Base-by-base conservation (phyloP, 1,284 basidiomycete species). In the Marasmius sp. region DNA sequence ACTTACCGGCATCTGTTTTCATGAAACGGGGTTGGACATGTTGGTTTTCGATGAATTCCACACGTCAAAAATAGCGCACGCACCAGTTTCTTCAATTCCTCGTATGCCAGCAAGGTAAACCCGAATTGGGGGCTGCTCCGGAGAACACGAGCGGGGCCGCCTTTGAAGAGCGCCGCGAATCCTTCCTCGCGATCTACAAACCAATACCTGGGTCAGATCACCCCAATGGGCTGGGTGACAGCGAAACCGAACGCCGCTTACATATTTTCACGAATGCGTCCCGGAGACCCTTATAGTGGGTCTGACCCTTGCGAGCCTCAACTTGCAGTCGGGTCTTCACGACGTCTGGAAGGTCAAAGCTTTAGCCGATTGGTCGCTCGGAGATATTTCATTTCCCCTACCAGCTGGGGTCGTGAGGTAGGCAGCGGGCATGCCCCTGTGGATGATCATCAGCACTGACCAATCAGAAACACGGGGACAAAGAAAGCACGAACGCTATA, bases 301-400 rank as follows among this genome's bases (percentile, higher is more conserved):
- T 93, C 75, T 99, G 89, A 16, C 97, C 97, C 69, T 93, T 91
- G 65, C 91, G 85, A 39, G 95, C 92, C 76, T 99, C 97, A n/a
- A 95, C 91, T 75, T 99, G 97, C 66, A 99, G 80, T 61, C 97
- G 89, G n/a, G 97, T 99, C 85, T 99, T 99, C 75, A 98, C 94
- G 63, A 99, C 97, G 76, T 99, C 97, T 88, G 76, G 37, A 69
- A 37, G 61, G 58, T 61, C 55, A 66, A 78, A 37, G 58, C 63
- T 53, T 71, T 48, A 69, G 59, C 51, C 45, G 72, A 70, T 49
- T 68, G 72, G 41, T 20, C 37, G 16, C 64, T 61, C 38, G 55
- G 45, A 59, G 39, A 50, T 27, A 54, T 36, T 65, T 62, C 37
- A 66, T 60, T 62, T 54, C 57, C 64, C 79, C 69, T 67, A 92